A percentile compares a stretch with the other conserved stretches of the same genome.
Evolutionary conservation across 2,329 filamentous ascomycete species (phyloP).

Genomic region (Hyphodiscus sp.): DNA sequence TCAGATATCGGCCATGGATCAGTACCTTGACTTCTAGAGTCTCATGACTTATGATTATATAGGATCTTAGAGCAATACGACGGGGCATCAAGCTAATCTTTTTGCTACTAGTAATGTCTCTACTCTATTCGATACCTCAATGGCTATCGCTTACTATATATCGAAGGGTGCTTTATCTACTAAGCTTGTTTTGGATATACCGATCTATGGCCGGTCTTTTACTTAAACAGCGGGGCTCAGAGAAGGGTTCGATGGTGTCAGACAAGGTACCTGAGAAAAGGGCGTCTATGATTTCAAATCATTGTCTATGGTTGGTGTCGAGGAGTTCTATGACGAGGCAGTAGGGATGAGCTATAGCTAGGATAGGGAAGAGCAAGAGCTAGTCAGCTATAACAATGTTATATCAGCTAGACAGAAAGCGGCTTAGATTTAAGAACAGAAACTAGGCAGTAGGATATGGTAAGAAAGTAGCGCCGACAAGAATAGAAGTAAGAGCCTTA

Average conservation of each 20-base stretch:
- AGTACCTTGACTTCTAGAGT: background rate
- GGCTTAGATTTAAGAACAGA: conserved; percentile 57
- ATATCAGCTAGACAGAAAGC: conserved; percentile 63
- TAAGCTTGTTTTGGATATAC: conserved; percentile 88
- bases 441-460: conserved; percentile 88
- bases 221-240: conserved; percentile 71
- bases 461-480: conserved; percentile 75
- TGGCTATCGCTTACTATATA: conserved; percentile 66
- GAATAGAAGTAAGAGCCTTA: conserved; percentile 58
- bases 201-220: conserved; percentile 84
- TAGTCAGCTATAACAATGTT: conserved; percentile 76
- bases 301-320: conserved; percentile 61
- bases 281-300: conserved; percentile 87
- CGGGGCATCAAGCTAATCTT: background rate
- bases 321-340: conserved; percentile 56
- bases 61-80: background rate
- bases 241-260: conserved; percentile 61
- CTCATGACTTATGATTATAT: background rate
- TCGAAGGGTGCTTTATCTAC: conserved; percentile 52
- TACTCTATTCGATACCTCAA: conserved; percentile 66
- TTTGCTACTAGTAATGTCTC: conserved; percentile 45
- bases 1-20: conserved; percentile 35
- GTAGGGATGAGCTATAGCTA: conserved; percentile 74
- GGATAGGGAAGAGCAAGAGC: conserved; percentile 50
- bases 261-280: conserved; percentile 75